Base-by-base conservation (phyloP, 1,139 yeast species). In the Taphrina populina region DNA sequence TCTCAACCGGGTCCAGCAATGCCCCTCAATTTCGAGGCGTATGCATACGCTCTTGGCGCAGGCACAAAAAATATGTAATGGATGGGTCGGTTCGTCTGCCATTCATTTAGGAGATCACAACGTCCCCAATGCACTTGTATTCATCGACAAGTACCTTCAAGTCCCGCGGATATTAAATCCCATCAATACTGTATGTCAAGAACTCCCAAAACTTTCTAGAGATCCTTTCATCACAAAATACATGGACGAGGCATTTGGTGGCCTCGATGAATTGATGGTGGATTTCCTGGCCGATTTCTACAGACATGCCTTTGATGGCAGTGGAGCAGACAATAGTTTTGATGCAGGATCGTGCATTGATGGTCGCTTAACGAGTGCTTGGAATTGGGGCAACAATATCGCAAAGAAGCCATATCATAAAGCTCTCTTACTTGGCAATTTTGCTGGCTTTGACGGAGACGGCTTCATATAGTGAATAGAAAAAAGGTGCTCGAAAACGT, bases 301-400 rank as follows among this genome's bases (percentile, higher is more conserved):
- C 70, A 77, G 81, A 44, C 87, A 82, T 65, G 88, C 85, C 62
- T 84, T 83, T 67, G 88, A 83, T 65, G 77, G 63, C 1, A 80
- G 85, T 5, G 92, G 92, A 40, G 88, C 88, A 5, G 87, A 83
- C 64, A 83, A 84, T 67, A 83, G 81, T 66, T 83, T 80, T 66
- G 83, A 83, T 73, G 85, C 88, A 23, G 92, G 92, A 1, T 79
- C 85, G 1, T 83, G 92, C 69, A 83, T 83, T 58, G 92, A 83
- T 66, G 92, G 90, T 20, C 75, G 90, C 53, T 70, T 84, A 52
- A 83, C 92, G 0, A 78, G 84, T 55, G 86, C 88, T 1, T 84
- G 90, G 86, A 84, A 83, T 64, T 84, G 86, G 76, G 83, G 88
- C 53, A 83, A 84, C 65, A 76, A 76, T 59, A 79, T 83, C 43